These are phyloP conservation scores for Hanseniaspora vineae DNA, from an alignment of 805 yeast species.

Conservation along the genomic window DNA sequence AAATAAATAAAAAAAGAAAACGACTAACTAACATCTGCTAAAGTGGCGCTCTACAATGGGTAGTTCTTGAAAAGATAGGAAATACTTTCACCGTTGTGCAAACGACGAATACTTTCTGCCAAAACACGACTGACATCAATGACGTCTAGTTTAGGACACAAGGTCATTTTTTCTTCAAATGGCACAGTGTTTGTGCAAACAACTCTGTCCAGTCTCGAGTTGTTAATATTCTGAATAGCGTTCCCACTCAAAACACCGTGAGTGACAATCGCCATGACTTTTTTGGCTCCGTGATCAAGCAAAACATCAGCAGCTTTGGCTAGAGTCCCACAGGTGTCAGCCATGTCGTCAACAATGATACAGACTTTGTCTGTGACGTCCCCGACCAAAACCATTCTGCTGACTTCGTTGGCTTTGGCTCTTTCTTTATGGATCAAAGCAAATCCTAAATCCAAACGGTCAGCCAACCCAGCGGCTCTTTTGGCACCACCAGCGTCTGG, in stretches of 20 bases:
- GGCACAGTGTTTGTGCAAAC: slow-evolving; percentile 94
- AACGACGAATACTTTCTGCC: slow-evolving; percentile 88
- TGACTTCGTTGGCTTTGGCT: slow-evolving; percentile 87
- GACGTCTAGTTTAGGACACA: slow-evolving; percentile 59
- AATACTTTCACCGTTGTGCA: slow-evolving; percentile 93
- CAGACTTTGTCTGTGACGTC: slow-evolving; percentile 79
- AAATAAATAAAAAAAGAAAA: background rate
- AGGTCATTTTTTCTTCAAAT: slow-evolving; percentile 44
- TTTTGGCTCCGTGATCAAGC: slow-evolving; percentile 65
- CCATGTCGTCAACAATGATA: slow-evolving; percentile 91
- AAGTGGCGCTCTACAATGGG: slow-evolving; percentile 18
- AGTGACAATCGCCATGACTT: slow-evolving; percentile 87
- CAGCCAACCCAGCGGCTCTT: slow-evolving; percentile 90
- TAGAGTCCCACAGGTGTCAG: slow-evolving; percentile 95
- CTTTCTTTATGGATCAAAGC: slow-evolving; percentile 96
- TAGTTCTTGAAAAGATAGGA: slow-evolving; percentile 74
- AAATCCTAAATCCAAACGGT: slow-evolving; percentile 78
- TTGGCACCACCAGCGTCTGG: slow-evolving; percentile 99
- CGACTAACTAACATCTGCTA: background rate
- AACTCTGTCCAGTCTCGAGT: slow-evolving; percentile 53
- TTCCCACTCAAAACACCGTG: slow-evolving; percentile 87
- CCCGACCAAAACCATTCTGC: slow-evolving; percentile 91
- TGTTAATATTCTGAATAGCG: slow-evolving; percentile 62
- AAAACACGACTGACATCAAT: slow-evolving; percentile 77
- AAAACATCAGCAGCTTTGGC: slow-evolving; percentile 89